Base-by-base conservation (phyloP, 257 asterid species). In the Prunella vulgaris region DNA sequence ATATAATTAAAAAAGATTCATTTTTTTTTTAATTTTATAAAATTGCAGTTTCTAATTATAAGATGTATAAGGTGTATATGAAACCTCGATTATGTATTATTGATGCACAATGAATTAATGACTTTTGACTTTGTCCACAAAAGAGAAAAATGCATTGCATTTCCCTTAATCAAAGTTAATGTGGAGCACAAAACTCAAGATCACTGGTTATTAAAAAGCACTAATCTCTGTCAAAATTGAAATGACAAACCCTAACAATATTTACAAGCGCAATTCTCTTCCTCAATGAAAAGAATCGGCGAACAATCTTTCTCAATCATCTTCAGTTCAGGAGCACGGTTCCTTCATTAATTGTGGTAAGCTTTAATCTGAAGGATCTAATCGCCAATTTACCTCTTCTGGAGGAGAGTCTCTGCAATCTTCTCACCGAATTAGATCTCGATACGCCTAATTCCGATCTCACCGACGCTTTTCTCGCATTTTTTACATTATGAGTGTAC, bases 311-410 rank as follows among this genome's bases (percentile, higher is more conserved):
- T 17, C 22, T n/a, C 28, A 15, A 1, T 17, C 52, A 51, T 33
- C 70, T 72, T 71, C 61, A 81, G 69, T 33, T 72, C 24, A 64
- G 14, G 15, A 82, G 79, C 15, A 81, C 79, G 8, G 90, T 79
- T 57, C 88, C 96, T 80, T 90, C 97, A 27, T 83, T 74, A 49
- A 90, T 90, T 7, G 97, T 90, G 57, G 72, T 65, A 5, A 90
- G 85, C 71, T 63, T 77, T 14, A 84, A 60, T 51, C 74, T 76
- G 77, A 82, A 83, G 5, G 93, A 85, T 20, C 84, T 85, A 48
- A 80, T 91, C 0, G 91, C 91, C 73, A 82, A 44, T 74, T 87
- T 90, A 12, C 87, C 93, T 61, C 93, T 74, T 5, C 82, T 77
- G 0, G 92, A 87, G 35, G 92, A 82, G 57, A 51, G 64, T 71